Evolutionary conservation across 495 filamentous ascomycete genomes (phyloP), one percentile per base, ranked within the genome.

Genomic region (Copromyces sp.): DNA sequence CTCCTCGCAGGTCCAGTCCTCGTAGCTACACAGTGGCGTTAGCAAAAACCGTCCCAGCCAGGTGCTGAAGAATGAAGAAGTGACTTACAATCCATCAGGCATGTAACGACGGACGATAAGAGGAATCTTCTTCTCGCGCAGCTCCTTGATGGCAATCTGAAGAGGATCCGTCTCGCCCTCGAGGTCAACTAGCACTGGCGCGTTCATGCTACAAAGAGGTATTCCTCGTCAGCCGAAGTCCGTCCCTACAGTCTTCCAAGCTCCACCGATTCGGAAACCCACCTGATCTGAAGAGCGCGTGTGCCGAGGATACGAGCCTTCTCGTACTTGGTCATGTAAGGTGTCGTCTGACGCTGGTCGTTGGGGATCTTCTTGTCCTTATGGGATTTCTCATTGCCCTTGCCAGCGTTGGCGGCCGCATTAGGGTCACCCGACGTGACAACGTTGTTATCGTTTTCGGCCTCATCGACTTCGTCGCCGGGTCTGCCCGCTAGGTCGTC

Each of bases 301-400:
- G 95, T 98, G 68, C 95, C 95, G 71, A 99, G 84, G 71, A 99
- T 92, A 76, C 95, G 89, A 69, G 95, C 95, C 77, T 90, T 87
- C 87, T 99, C 95, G 83, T 99, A 99, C 84, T 99, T 99, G 76
- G 95, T 99, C 94, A 99, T 96, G 86, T 97, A 99, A 6, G 95
- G 96, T 59, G 95, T 99, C 2, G 96, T 98, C 8, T 88, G 90
- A 75, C 95, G 89, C 84, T 95, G 87, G 70, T 97, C 94, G 74
- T 93, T 91, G 39, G 94, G 88, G 59, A 99, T 92, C 83, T 92
- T 94, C 86, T 95, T 98, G 80, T 93, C 91, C 79, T 93, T 93
- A 74, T 89, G 81, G 74, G 89, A 90, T 77, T 84, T 86, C 38
- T 83, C 84, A 61, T 77, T 80, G 37, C 81, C 81, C 73, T 84